Evolutionary conservation across 805 yeast genomes (phyloP).

Genomic region (Candida khao-thaluensis): DNA sequence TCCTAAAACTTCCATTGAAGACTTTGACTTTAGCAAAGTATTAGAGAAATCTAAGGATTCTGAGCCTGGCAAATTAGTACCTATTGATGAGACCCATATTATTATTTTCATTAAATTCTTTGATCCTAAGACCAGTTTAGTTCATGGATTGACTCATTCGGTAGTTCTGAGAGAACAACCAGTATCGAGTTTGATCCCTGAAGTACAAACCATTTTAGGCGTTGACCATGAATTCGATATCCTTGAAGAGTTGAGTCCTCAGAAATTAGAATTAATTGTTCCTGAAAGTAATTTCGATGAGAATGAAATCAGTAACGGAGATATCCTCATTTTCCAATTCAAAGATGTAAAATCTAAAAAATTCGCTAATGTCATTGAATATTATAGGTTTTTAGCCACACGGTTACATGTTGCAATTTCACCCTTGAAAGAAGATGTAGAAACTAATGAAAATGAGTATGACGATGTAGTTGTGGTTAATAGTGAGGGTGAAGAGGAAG

Average conservation of each 20-base stretch:
- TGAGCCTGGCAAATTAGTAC: neutral
- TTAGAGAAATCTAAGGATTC: slow-evolving; percentile 16
- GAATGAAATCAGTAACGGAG: slow-evolving; percentile 66
- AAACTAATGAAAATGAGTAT: slow-evolving; percentile 39
- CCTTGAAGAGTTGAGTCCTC: slow-evolving; percentile 63
- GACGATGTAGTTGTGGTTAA: slow-evolving; percentile 33
- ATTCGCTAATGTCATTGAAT: slow-evolving; percentile 37
- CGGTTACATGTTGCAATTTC: slow-evolving; percentile 57
- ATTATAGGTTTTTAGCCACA: slow-evolving; percentile 55
- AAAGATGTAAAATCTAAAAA: slow-evolving; percentile 5
- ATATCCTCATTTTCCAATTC: slow-evolving; percentile 49
- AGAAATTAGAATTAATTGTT: slow-evolving; percentile 47
- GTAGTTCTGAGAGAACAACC: slow-evolving; percentile 49
- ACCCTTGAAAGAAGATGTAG: slow-evolving; percentile 29
- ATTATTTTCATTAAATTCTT: slow-evolving; percentile 61
- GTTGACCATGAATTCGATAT: slow-evolving; percentile 37
- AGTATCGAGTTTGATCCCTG: slow-evolving; percentile 40
- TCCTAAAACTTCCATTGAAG: slow-evolving; percentile 12
- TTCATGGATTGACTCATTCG: slow-evolving; percentile 67
- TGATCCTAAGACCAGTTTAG: slow-evolving; percentile 51
- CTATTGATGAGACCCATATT: slow-evolving; percentile 18
- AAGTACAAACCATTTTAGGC: slow-evolving; percentile 42
- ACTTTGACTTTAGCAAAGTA: slow-evolving; percentile 22
- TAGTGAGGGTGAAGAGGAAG: slow-evolving; percentile 14
- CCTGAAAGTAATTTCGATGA: slow-evolving; percentile 46